phyloP scores from a whole-genome alignment of 2,329 filamentous ascomycete species.

The Ophiosphaerella korrae region DNA sequence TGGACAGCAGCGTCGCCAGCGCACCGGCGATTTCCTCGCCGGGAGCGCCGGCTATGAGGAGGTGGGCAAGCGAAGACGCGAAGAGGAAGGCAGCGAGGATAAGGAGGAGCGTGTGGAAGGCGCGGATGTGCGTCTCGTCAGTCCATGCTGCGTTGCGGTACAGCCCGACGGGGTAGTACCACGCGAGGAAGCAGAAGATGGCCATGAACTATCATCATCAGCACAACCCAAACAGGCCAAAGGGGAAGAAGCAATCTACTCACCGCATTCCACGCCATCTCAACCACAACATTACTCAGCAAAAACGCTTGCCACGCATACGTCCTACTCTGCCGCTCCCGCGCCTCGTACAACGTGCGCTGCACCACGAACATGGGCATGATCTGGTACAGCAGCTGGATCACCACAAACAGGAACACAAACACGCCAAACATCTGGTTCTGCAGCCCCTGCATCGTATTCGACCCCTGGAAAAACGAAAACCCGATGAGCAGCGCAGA shows the following conservation, averaged over 20 bases:
- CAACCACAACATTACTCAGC: constrained; percentile 70
- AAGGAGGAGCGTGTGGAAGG: constrained; percentile 70
- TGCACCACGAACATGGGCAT: constrained; percentile 64
- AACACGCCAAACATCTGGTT: constrained; percentile 58
- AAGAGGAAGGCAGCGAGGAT: constrained; percentile 67
- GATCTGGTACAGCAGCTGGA: constrained; percentile 53
- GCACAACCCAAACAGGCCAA: constrained; percentile 61
- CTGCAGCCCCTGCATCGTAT: constrained; percentile 50
- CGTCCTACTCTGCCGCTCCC: constrained; percentile 66
- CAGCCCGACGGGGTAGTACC: constrained; percentile 68
- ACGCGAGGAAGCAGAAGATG: constrained; percentile 60
- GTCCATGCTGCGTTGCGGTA: constrained; percentile 69
- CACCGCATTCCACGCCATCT: constrained; percentile 61
- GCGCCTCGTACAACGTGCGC: constrained; percentile 62
- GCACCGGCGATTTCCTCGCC: constrained; percentile 70
- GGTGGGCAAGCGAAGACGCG: constrained; percentile 70
- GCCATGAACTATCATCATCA: constrained; percentile 53
- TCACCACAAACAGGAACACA: constrained; percentile 51
- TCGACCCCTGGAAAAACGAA: constrained; percentile 48
- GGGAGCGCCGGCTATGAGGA: constrained; percentile 72
- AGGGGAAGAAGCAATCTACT: constrained; percentile 50
- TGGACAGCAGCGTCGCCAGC: constrained; percentile 64
- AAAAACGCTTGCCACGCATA: constrained; percentile 79
- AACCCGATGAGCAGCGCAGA: constrained; percentile 40
- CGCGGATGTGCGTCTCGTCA: constrained; percentile 61